Conservation (phyloP, 345 rosid species). For the Salix brachista region DNA sequence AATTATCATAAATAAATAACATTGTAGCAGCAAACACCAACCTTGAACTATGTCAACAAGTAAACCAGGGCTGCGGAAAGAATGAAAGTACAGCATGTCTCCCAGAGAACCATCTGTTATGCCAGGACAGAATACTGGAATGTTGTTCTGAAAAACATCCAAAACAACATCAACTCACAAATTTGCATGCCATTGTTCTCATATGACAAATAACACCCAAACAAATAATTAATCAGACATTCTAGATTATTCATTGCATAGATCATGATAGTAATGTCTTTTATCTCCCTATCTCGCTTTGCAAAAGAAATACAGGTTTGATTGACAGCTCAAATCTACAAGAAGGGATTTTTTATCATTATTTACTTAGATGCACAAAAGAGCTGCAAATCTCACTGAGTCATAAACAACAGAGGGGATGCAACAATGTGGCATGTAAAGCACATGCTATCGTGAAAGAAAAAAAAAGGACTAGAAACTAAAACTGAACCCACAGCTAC, state of each 20-base stretch:
- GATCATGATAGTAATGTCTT: background rate
- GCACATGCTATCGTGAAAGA: background rate
- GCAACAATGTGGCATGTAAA: background rate
- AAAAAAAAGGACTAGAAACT: background rate
- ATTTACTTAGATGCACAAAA: background rate
- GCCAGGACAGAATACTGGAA: slow-evolving; percentile 93
- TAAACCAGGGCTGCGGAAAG: slow-evolving; percentile 57
- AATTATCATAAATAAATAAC: background rate
- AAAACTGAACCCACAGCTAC: background rate
- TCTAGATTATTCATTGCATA: background rate
- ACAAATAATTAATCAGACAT: background rate
- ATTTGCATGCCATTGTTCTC: background rate
- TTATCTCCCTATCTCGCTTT: background rate
- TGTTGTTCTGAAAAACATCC: slow-evolving; percentile 57
- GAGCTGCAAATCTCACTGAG: background rate
- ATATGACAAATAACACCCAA: background rate
- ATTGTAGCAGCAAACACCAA: slow-evolving; percentile 15
- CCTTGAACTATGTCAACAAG: slow-evolving; percentile 72
- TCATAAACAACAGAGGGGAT: too few relatives aligned
- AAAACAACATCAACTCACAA: background rate
- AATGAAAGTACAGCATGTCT: slow-evolving; percentile 92
- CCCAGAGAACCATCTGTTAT: slow-evolving; percentile 95
- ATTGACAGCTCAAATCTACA: background rate
- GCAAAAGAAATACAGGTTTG: background rate
- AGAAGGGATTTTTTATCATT: background rate